Evolutionary conservation across 805 yeast genomes (phyloP).

Genomic region (Sugiyamaella boreocaroliniensis): DNA sequence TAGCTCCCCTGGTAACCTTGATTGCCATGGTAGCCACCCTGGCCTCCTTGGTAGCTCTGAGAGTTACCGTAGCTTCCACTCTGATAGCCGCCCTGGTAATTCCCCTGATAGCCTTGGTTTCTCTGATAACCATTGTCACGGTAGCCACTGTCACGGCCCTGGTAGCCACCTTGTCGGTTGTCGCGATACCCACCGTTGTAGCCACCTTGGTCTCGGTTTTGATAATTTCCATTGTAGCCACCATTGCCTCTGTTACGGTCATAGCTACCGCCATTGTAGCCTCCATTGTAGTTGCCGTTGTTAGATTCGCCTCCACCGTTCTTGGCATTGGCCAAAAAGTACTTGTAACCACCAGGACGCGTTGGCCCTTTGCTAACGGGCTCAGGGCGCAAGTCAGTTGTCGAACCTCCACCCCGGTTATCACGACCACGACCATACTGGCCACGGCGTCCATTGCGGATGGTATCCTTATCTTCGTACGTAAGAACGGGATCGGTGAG

Average conservation of each 20-base stretch:
- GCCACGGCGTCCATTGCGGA: conserved; percentile 41
- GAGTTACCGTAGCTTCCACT: conserved; percentile 23
- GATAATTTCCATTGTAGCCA: conserved; percentile 14
- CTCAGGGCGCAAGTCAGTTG: conserved; percentile 7
- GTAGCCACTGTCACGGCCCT: conserved; percentile 8
- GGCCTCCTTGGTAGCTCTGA: conserved; percentile 11
- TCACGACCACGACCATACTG: conserved; percentile 17
- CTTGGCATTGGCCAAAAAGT: conserved; percentile 5
- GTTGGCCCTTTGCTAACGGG: background rate
- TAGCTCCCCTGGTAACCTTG: conserved; percentile 14
- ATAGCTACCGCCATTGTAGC: conserved; percentile 14
- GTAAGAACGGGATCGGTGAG: conserved; percentile 56
- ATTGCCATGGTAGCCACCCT: no score
- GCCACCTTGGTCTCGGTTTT: conserved; percentile 17
- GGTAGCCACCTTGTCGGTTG: conserved; percentile 16
- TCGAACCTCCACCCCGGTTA: conserved; percentile 11
- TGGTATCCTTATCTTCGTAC: conserved; percentile 59
- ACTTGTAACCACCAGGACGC: conserved; percentile 20
- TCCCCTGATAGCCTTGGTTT: conserved; percentile 11
- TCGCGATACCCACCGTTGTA: conserved; percentile 20
- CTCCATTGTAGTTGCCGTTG: conserved; percentile 16
- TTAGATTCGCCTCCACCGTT: conserved; percentile 11
- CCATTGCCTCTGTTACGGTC: conserved; percentile 9
- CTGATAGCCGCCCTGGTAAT: conserved; percentile 13
- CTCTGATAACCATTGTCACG: conserved; percentile 13